Evolutionary conservation across 1,139 yeast species (phyloP).

Genomic region (Citeromyces siamensis): DNA sequence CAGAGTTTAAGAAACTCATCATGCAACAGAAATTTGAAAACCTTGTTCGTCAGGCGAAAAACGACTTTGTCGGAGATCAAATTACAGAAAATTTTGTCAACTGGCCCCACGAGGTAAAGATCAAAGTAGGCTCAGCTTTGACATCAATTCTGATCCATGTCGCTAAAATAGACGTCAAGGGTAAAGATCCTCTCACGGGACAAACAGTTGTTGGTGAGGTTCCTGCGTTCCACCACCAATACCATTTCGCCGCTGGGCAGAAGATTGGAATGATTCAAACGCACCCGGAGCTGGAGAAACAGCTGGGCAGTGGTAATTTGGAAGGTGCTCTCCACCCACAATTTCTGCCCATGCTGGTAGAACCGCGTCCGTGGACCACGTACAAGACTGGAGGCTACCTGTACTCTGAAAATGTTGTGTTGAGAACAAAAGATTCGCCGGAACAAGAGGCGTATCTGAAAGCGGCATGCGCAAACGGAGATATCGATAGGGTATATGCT

Average conservation of each 20-base stretch:
- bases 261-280: conserved; percentile 73
- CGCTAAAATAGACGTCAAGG: conserved; percentile 70
- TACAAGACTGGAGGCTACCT: conserved; percentile 79
- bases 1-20: conserved; percentile 31
- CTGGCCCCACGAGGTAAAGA: conserved; percentile 61
- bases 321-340: conserved; percentile 76
- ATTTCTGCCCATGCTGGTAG: conserved; percentile 81
- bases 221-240: conserved; percentile 87
- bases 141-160: conserved; percentile 67
- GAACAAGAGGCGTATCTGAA: conserved; percentile 83
- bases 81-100: conserved; percentile 16
- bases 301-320: conserved; percentile 55
- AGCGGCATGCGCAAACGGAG: conserved; percentile 68
- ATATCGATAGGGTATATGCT: conserved; percentile 52
- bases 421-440: conserved; percentile 76
- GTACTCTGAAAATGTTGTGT: conserved; percentile 46
- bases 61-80: conserved; percentile 20
- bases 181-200: conserved; percentile 70
- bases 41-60: conserved; percentile 21
- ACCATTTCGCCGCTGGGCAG: conserved; percentile 69
- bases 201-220: conserved; percentile 53
- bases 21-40: conserved; percentile 15
- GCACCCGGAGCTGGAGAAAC: conserved; percentile 56
- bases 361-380: conserved; percentile 79
- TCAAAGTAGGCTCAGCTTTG: conserved; percentile 75